Evolutionary conservation across 495 filamentous ascomycete species (phyloP).

Genomic region (Daldinia grandis): DNA sequence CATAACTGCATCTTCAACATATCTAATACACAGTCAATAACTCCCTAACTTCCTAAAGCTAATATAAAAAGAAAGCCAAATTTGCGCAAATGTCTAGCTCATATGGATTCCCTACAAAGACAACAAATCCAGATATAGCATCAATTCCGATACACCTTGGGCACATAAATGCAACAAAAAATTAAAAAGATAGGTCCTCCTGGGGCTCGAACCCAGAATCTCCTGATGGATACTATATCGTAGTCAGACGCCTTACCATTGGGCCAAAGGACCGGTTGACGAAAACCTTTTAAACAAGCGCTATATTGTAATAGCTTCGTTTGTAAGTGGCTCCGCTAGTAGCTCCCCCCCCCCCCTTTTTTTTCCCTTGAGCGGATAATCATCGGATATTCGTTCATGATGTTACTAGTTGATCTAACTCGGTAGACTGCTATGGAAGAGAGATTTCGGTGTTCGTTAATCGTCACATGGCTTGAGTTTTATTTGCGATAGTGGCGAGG

Average conservation of each 20-base stretch:
- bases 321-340: not conserved
- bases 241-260: conserved; percentile 37
- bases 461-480: not conserved
- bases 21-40: no score
- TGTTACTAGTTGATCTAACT: not conserved
- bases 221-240: conserved; percentile 26
- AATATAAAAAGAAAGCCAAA: no score
- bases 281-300: not conserved
- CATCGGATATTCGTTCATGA: not conserved
- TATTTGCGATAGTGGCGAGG: not conserved
- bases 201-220: conserved; percentile 35
- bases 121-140: not conserved
- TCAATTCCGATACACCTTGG: not conserved
- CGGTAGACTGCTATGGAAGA: not conserved
- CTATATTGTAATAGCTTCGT: not conserved
- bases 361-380: not conserved
- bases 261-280: conserved; percentile 28
- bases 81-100: no score
- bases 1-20: no score
- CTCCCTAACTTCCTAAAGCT: no score
- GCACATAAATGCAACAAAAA: not conserved
- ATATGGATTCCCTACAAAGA: not conserved
- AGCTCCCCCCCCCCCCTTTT: not conserved
- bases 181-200: conserved; percentile 20
- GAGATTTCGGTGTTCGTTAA: not conserved